Conservation (phyloP, 1,139 yeast species). For the Hyphopichia pseudoburtonii region DNA sequence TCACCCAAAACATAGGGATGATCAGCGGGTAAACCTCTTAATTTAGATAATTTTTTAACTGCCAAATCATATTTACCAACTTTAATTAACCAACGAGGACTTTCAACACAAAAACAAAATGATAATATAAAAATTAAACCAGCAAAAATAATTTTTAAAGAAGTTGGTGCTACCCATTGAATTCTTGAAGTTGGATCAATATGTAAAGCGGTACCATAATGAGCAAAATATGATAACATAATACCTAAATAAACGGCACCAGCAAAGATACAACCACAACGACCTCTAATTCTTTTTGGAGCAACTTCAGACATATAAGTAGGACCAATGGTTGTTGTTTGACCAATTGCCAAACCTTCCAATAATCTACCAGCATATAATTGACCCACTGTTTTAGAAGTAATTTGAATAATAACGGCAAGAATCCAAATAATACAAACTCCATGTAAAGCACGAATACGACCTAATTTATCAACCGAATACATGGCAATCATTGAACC, state of each 20-base stretch:
- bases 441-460: conserved; percentile 51
- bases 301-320: conserved; percentile 53
- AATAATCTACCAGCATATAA: conserved; percentile 54
- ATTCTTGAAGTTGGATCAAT: conserved; percentile 23
- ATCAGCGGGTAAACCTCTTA: conserved; percentile 50
- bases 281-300: conserved; percentile 53
- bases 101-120: conserved; percentile 30
- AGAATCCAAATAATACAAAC: conserved; percentile 46
- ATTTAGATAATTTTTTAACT: conserved; percentile 35
- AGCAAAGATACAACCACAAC: conserved; percentile 49
- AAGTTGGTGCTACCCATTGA: conserved; percentile 40
- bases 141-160: conserved; percentile 41
- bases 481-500: conserved; percentile 54
- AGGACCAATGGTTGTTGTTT: conserved; percentile 60
- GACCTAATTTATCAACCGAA: conserved; percentile 54
- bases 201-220: conserved; percentile 41
- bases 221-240: conserved; percentile 52
- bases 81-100: conserved; percentile 30
- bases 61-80: conserved; percentile 33
- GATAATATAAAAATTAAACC: conserved; percentile 38
- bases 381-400: conserved; percentile 47
- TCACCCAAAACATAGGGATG: conserved; percentile 55
- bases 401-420: conserved; percentile 49
- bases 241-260: conserved; percentile 58
- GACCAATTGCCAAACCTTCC: conserved; percentile 59